Conservation (phyloP, 2,329 filamentous ascomycete species). For the Epichloe amarillans region DNA sequence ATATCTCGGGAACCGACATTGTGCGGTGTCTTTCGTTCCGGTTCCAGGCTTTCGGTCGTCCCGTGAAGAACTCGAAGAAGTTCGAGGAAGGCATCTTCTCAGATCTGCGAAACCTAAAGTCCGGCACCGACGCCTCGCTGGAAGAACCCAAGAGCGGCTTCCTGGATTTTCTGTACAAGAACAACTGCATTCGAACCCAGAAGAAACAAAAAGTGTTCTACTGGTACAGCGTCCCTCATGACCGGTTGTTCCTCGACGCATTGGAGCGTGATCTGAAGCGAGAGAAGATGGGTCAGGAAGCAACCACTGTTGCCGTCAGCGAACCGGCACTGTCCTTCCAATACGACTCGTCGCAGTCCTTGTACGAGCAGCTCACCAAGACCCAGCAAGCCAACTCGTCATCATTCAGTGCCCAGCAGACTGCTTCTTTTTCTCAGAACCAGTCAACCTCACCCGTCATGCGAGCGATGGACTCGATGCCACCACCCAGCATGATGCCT, state of each 20-base stretch:
- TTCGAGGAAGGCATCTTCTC: conserved; percentile 99
- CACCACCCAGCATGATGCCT: conserved; percentile 70
- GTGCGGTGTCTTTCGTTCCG: conserved; percentile 95
- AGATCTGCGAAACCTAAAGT: conserved; percentile 94
- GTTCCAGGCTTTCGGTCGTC: conserved; percentile 95
- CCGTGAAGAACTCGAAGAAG: conserved; percentile 99
- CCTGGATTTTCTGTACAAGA: conserved; percentile 98
- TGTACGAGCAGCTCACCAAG: conserved; percentile 98
- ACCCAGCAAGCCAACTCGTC: conserved; percentile 97
- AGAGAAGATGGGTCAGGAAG: conserved; percentile 98
- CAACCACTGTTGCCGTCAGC: conserved; percentile 90
- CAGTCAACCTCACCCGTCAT: conserved; percentile 82
- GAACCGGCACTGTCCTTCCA: conserved; percentile 97
- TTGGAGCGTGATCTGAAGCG: conserved; percentile 95
- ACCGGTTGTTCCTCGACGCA: conserved; percentile 92
- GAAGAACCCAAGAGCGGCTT: conserved; percentile 98
- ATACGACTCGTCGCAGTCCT: conserved; percentile 96
- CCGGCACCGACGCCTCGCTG: conserved; percentile 91
- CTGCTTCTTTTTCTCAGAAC: conserved; percentile 51
- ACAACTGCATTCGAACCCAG: conserved; percentile 98
- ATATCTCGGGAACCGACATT: conserved; percentile 98
- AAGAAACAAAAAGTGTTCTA: conserved; percentile 99
- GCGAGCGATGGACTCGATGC: conserved; percentile 87
- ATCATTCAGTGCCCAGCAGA: conserved; percentile 74
- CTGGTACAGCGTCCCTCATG: conserved; percentile 98